These are phyloP conservation scores for Pistacia integerrima DNA, from an alignment of 345 rosid species.

Conservation along the genomic window DNA sequence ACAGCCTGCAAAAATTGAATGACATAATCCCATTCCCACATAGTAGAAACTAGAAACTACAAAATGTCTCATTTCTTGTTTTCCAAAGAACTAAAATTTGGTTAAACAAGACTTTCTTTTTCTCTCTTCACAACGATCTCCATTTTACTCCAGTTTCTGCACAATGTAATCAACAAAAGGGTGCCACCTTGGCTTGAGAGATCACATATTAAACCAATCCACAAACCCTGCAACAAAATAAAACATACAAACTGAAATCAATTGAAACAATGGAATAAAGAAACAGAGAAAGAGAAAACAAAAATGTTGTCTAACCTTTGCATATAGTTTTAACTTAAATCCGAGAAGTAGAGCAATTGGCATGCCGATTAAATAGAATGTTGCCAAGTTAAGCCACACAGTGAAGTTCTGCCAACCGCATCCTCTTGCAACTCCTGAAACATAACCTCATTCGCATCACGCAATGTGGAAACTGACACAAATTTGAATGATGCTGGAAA, in stretches of 20 bases:
- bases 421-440: constrained; percentile 68
- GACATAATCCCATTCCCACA: too few species aligned
- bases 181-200: constrained; percentile 45
- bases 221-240: constrained; percentile 51
- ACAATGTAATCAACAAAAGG: constrained; percentile 43
- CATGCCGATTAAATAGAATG: constrained; percentile 53
- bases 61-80: background rate
- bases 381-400: constrained; percentile 47
- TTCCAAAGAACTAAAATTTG: background rate
- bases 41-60: too few species aligned
- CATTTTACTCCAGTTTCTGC: constrained; percentile 52
- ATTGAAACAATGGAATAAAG: background rate
- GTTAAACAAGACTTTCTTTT: background rate
- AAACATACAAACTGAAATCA: background rate
- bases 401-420: constrained; percentile 74
- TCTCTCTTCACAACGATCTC: constrained; percentile 11
- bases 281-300: background rate
- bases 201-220: constrained; percentile 80
- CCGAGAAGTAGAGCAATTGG: constrained; percentile 52
- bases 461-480: background rate
- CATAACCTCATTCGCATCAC: background rate
- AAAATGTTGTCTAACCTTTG: constrained; percentile 40
- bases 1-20: too few species aligned
- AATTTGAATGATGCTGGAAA: too few species aligned
- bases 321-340: constrained; percentile 50